phyloP scores from a whole-genome alignment of 2,329 filamentous ascomycete genomes.

The Sporothrix phasma region DNA sequence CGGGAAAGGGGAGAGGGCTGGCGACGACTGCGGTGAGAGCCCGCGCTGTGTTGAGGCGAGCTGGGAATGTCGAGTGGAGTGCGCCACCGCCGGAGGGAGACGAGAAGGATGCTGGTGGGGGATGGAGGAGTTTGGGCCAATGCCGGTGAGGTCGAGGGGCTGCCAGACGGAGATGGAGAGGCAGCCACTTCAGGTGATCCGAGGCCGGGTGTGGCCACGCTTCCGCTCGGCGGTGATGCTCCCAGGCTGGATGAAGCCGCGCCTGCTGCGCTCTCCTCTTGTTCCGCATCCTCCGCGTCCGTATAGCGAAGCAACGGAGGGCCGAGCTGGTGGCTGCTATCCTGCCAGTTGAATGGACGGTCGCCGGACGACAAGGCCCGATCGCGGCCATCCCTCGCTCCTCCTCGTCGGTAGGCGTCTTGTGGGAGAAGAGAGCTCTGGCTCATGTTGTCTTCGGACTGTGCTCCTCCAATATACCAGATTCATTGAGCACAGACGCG shows the following conservation, averaged over 20 bases:
- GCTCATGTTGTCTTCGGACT: constrained; percentile 12
- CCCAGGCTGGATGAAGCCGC: neutral
- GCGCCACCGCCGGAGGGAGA: neutral
- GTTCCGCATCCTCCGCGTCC: neutral
- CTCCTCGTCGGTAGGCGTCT: neutral
- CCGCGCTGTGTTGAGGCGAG: constrained; percentile 1
- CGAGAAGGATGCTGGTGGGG: neutral
- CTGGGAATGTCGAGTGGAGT: constrained; percentile 38
- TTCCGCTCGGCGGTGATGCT: neutral
- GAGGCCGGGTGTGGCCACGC: neutral
- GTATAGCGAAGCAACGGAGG: constrained; percentile 1
- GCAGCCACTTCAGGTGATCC: neutral
- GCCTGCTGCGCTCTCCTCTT: neutral
- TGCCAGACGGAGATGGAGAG: neutral
- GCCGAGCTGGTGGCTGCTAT: neutral
- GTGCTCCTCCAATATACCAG: neutral
- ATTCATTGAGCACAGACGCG: constrained; percentile 26
- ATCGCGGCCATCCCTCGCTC: constrained; percentile 23
- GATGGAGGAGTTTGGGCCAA: too few relatives aligned
- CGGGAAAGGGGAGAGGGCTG: constrained; percentile 56
- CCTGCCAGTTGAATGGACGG: constrained; percentile 23
- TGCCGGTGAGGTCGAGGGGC: neutral
- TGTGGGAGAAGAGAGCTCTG: constrained; percentile 17
- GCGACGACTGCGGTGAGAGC: constrained; percentile 36
- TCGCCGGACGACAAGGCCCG: constrained; percentile 41